Conservation (phyloP, 164 flowering plant genomes). For the Sextonia rubra region DNA sequence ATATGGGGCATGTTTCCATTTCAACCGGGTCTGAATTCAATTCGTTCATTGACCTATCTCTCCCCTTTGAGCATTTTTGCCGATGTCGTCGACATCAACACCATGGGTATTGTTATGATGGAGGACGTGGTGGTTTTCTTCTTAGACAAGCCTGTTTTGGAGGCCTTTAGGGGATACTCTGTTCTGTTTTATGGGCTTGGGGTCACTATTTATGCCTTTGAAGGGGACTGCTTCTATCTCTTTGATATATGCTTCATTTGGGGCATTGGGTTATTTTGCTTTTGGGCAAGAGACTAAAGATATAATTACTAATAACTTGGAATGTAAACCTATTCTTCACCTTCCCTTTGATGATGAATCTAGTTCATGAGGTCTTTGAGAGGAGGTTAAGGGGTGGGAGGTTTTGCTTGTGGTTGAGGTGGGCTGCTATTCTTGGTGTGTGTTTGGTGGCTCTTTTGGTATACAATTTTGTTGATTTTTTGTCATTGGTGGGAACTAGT, state of each 20-base stretch:
- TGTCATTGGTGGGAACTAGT: conserved; percentile 82
- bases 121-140: conserved; percentile 47
- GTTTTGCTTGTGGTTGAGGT: conserved; percentile 65
- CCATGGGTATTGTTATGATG: conserved; percentile 79
- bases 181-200: conserved; percentile 72
- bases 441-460: conserved; percentile 70
- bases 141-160: conserved; percentile 26
- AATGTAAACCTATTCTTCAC: conserved; percentile 69
- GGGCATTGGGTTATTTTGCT: conserved; percentile 77
- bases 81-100: conserved; percentile 73
- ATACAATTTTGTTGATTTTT: conserved; percentile 86
- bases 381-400: conserved; percentile 51
- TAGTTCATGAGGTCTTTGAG: conserved; percentile 81
- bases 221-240: conserved; percentile 73
- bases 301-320: conserved; percentile 72
- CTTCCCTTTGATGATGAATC: conserved; percentile 92
- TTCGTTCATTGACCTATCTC: conserved; percentile 68
- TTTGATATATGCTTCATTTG: conserved; percentile 58
- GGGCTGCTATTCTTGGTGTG: conserved; percentile 60
- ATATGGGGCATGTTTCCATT: conserved; percentile 73
- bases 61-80: conserved; percentile 96
- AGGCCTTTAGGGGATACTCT: conserved; percentile 55
- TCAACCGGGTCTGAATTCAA: conserved; percentile 74
- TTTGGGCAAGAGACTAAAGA: conserved; percentile 74
- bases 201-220: conserved; percentile 76